phyloP scores from a whole-genome alignment of 768 basidiomycete genomes.

The Lentinus brumalis region DNA sequence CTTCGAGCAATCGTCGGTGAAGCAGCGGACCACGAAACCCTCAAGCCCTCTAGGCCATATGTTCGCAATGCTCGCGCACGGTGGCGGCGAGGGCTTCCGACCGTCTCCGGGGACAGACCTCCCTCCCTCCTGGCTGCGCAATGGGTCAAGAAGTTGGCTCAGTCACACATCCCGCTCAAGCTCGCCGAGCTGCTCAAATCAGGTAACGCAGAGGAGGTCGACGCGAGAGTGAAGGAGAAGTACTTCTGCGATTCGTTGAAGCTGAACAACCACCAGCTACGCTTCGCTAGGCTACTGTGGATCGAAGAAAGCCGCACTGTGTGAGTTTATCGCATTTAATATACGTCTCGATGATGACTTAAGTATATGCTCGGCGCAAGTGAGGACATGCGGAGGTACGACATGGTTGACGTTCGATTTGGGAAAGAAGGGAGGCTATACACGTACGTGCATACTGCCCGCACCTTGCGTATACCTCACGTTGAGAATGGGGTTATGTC shows the following conservation, averaged over 20 bases:
- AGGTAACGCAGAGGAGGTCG: background rate
- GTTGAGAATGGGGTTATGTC: background rate
- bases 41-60: slow-evolving; percentile 51
- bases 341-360: too few relatives aligned
- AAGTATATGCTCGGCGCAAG: slow-evolving; percentile 18
- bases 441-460: slow-evolving; percentile 35
- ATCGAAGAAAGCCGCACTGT: background rate
- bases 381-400: slow-evolving; percentile 36
- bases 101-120: slow-evolving; percentile 33
- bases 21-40: slow-evolving; percentile 47
- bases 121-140: slow-evolving; percentile 11
- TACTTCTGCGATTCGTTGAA: background rate
- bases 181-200: background rate
- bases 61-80: slow-evolving; percentile 22
- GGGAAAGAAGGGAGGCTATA: slow-evolving; percentile 41
- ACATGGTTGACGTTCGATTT: slow-evolving; percentile 42
- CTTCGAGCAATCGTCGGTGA: slow-evolving; percentile 51
- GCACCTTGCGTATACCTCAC: too few relatives aligned
- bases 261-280: background rate
- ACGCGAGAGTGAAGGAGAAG: background rate
- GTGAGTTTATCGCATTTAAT: background rate
- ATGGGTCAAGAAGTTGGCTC: slow-evolving; percentile 22
- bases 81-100: slow-evolving; percentile 16
- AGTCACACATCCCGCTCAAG: slow-evolving; percentile 13
- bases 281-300: background rate